phyloP scores from a whole-genome alignment of 176 grass and related monocot species.

The Carex pumila region DNA sequence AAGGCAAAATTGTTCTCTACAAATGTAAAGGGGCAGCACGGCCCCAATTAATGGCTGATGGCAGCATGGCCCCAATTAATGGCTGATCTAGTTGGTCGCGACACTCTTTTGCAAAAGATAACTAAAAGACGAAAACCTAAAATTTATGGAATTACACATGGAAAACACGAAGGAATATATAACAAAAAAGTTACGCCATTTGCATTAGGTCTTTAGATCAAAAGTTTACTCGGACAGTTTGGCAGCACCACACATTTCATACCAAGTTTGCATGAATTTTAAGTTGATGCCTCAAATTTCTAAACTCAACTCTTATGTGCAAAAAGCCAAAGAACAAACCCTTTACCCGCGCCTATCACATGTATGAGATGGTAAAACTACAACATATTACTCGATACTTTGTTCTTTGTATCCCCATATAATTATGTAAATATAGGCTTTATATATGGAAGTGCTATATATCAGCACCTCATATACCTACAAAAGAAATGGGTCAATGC shows the following conservation, averaged over 20 bases:
- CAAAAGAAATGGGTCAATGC: constrained; percentile 48
- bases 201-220: constrained; percentile 9
- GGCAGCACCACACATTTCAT: constrained; percentile 6
- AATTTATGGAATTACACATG: neutral
- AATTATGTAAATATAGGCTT: constrained; percentile 39
- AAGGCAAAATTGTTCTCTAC: neutral
- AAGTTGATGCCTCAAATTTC: constrained; percentile 18
- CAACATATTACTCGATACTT: constrained; percentile 3
- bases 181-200: constrained; percentile 12
- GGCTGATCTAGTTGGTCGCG: neutral
- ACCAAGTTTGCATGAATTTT: constrained; percentile 12
- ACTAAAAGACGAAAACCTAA: neutral
- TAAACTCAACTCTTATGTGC: constrained; percentile 25
- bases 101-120: neutral
- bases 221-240: neutral
- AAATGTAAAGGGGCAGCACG: neutral
- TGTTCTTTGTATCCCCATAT: constrained; percentile 19
- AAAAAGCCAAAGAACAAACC: constrained; percentile 24
- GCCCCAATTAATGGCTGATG: no score
- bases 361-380: constrained; percentile 18
- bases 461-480: constrained; percentile 65
- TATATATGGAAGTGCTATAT: constrained; percentile 62
- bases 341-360: constrained; percentile 17
- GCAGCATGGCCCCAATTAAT: no score
- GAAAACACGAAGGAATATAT: neutral